Base-by-base conservation (phyloP, 495 filamentous ascomycete genomes). In the Ramalina intermedia region DNA sequence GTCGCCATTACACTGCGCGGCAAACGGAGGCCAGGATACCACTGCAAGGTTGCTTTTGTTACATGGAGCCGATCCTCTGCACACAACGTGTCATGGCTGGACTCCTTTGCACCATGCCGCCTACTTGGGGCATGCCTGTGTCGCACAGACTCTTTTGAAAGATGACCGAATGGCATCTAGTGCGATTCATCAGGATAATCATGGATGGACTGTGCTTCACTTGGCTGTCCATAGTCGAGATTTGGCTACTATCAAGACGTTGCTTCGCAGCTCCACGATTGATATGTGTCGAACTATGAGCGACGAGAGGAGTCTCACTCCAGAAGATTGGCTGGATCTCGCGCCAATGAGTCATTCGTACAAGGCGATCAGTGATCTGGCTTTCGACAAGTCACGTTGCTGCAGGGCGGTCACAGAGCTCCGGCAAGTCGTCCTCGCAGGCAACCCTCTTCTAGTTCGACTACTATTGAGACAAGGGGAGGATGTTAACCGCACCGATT, bases 201-300 rank as follows among this genome's bases (percentile, higher is more conserved):
- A 63, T 51, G 59, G 61, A 50, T 63, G 61, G 61, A 61, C 61
- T 38, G 57, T 52, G 52, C 61, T 63, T 49, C 61, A 63, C 58
- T 49, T 63, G 44, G 61, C 61, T 46, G 29, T 60, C 14, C 55
- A 60, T 37, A 58, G 57, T 50, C 52, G 55, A 50, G 50, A 63
- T 55, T 40, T 60, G 35, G 50, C 47, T 27, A 63, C 52, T 26
- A 37, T 63, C 46, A 8, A 47, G 42, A 42, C 57, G 40, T 51
- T 63, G 49, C 55, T 63, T 38, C 51, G 50, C 54, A 57, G 41
- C 20, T 37, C 36, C n/a, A n/a, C n/a, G 11, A 37, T 37, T 37
- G 36, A 9, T 11, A n/a, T 55, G 47, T 49, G 50, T 51, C 50
- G 20, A 37, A 24, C 48, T 42, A 51, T 58, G 23, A 44, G 51